Conservation (phyloP, 192 early-diverging fungal genomes). For the Ambispora gerdemannii region DNA sequence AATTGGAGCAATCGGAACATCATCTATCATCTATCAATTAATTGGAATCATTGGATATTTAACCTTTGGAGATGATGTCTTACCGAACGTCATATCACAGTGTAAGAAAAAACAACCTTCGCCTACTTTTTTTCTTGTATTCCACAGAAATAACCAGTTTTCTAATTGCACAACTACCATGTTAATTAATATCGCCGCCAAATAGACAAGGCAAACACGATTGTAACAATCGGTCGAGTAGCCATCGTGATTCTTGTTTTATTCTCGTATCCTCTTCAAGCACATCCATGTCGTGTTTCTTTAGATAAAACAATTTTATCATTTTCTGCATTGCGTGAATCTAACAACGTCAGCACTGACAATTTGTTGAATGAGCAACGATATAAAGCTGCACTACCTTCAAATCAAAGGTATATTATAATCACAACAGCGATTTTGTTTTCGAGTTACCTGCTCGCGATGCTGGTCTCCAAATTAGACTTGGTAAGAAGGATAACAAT, state of each 20-base stretch:
- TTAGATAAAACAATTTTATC: slow-evolving; percentile 79
- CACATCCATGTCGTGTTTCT: slow-evolving; percentile 84
- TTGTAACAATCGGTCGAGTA: slow-evolving; percentile 83
- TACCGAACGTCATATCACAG: slow-evolving; percentile 82
- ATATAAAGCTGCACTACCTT: slow-evolving; percentile 15
- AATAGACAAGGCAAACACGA: slow-evolving; percentile 58
- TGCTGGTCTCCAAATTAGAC: slow-evolving; percentile 74
- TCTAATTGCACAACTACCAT: no score
- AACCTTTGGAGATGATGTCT: slow-evolving; percentile 80
- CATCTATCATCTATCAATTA: slow-evolving; percentile 74
- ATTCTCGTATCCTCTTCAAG: slow-evolving; percentile 91
- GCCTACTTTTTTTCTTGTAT: no score
- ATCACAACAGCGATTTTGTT: slow-evolving; percentile 71
- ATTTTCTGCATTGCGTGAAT: neutral
- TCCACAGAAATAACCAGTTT: no score
- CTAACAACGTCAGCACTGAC: neutral
- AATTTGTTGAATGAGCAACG: neutral
- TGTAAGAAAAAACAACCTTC: slow-evolving; percentile 46
- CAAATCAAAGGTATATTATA: slow-evolving; percentile 45
- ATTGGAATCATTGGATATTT: slow-evolving; percentile 92
- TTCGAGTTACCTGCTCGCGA: slow-evolving; percentile 69
- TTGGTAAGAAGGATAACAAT: slow-evolving; percentile 59
- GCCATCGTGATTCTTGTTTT: slow-evolving; percentile 87
- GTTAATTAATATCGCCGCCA: no score
- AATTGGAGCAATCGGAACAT: slow-evolving; percentile 67